Evolutionary conservation across 148 eudicot genomes (phyloP).

Genomic region (Silene uniflora): DNA sequence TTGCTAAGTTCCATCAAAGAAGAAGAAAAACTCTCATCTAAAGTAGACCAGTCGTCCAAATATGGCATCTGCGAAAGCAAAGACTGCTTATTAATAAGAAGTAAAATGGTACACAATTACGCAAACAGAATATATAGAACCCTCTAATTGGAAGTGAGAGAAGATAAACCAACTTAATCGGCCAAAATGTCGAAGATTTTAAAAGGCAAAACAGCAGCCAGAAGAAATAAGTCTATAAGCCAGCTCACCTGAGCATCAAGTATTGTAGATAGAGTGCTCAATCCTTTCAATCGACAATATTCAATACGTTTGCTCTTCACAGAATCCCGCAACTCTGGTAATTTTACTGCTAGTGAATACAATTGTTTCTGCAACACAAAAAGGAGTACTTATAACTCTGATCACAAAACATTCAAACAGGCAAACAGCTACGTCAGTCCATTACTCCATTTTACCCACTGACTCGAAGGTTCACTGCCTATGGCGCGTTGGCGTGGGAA

Average conservation of each 20-base stretch:
- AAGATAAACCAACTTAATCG: not conserved
- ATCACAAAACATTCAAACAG: not conserved
- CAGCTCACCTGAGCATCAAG: slow-evolving; percentile 64
- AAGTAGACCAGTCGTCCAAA: slow-evolving; percentile 68
- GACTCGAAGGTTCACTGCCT: not conserved
- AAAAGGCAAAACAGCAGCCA: not conserved
- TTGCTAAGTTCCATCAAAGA: slow-evolving; percentile 47
- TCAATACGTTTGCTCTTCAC: slow-evolving; percentile 62
- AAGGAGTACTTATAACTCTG: slow-evolving; percentile 6
- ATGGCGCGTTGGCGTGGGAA: not conserved
- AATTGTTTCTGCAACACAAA: slow-evolving; percentile 40
- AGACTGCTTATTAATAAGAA: not conserved
- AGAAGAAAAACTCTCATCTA: slow-evolving; percentile 56
- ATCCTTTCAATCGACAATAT: slow-evolving; percentile 37
- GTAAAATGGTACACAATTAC: not conserved
- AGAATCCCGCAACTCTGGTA: slow-evolving; percentile 48
- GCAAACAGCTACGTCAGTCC: not conserved
- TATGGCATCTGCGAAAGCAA: slow-evolving; percentile 47
- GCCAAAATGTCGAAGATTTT: not conserved
- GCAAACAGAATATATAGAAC: not conserved
- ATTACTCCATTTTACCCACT: not conserved
- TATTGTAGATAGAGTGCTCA: slow-evolving; percentile 40
- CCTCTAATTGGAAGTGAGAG: too few relatives aligned
- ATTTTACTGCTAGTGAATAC: slow-evolving; percentile 46
- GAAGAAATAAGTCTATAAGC: slow-evolving; percentile 1